phyloP scores from a whole-genome alignment of 768 basidiomycete genomes.

The Russula virescens region DNA sequence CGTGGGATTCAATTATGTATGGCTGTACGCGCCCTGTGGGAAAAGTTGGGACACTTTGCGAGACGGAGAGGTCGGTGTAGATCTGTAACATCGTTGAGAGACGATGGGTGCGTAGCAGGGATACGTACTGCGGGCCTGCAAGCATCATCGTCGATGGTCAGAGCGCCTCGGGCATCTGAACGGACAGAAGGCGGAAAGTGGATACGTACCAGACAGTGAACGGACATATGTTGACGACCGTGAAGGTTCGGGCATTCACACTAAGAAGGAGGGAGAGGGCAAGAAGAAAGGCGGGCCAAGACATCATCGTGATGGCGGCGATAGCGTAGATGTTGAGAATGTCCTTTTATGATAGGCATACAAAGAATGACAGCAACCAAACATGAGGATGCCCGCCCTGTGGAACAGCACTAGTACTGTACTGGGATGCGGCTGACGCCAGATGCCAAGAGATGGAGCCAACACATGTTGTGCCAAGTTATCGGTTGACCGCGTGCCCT shows the following conservation, averaged over 20 bases:
- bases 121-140: conserved; percentile 19
- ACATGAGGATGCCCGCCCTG: background rate
- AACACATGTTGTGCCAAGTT: no score
- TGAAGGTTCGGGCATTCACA: conserved; percentile 13
- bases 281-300: background rate
- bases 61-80: conserved; percentile 16
- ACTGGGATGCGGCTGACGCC: no score
- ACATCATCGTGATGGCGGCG: background rate
- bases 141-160: background rate
- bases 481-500: no score
- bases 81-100: background rate
- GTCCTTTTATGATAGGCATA: background rate
- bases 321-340: no score
- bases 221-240: conserved; percentile 18
- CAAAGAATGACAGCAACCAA: background rate
- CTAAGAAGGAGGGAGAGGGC: background rate
- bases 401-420: no score
- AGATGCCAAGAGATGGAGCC: no score
- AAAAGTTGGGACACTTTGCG: conserved; percentile 3
- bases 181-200: background rate
- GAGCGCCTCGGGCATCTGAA: background rate
- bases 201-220: conserved; percentile 20
- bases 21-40: conserved; percentile 14
- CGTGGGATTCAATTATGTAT: background rate
- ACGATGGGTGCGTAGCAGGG: no score